Evolutionary conservation across 192 early-diverging fungal genomes (phyloP).

Genomic region (Diversispora eburnea): DNA sequence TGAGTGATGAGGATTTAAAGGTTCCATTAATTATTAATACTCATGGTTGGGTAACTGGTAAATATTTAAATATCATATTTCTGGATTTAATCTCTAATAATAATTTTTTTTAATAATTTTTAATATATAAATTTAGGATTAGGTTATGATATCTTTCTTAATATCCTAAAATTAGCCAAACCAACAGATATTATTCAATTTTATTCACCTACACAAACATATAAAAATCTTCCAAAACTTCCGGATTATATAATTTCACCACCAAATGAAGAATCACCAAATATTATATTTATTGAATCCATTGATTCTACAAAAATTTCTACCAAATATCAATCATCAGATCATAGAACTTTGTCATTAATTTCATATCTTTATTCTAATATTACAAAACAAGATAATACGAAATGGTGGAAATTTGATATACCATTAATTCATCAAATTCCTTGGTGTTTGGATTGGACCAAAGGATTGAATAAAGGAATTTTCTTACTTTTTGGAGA

Average conservation of each 20-base stretch:
- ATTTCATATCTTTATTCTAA: conserved; percentile 67
- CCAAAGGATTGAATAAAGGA: conserved; percentile 41
- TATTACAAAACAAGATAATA: conserved; percentile 11
- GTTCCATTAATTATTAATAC: conserved; percentile 94
- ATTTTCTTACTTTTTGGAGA: conserved; percentile 71
- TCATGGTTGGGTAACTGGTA: conserved; percentile 88
- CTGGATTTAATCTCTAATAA: no score
- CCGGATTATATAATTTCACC: conserved; percentile 37
- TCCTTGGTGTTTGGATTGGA: conserved; percentile 65
- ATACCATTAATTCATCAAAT: conserved; percentile 49
- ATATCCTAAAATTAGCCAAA: conserved; percentile 53
- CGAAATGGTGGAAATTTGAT: conserved; percentile 51
- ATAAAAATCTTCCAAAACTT: conserved; percentile 43
- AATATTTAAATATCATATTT: not conserved
- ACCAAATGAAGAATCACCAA: conserved; percentile 19
- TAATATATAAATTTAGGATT: conserved; percentile 41
- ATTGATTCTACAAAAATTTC: conserved; percentile 28
- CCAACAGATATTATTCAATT: conserved; percentile 73
- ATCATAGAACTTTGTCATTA: conserved; percentile 63
- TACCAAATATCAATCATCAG: conserved; percentile 37
- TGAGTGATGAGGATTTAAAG: conserved; percentile 30
- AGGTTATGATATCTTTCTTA: conserved; percentile 78
- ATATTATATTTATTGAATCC: conserved; percentile 27
- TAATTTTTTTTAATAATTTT: not conserved
- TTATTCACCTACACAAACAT: conserved; percentile 33